Base-by-base conservation (phyloP, 2,329 filamentous ascomycete species). In the Fusarium sarcochroum region DNA sequence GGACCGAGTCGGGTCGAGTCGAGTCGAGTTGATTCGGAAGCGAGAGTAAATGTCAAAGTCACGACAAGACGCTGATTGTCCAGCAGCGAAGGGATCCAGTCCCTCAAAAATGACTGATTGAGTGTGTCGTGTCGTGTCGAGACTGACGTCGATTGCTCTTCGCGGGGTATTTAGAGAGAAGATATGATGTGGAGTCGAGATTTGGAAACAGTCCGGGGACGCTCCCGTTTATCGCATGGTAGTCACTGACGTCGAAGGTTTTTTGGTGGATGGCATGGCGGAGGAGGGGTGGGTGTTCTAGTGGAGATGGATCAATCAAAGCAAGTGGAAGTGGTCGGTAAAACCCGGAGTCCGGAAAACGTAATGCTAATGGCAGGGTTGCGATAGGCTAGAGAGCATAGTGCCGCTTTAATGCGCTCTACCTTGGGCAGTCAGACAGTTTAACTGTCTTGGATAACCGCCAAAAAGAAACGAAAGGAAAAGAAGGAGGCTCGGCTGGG, bases 311-410 rank as follows among this genome's bases (percentile, higher is more conserved):
- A 41, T 41, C 11, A 21, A 41, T 23, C 38, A 21, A 18, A 41
- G 38, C 21, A 15, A 14, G 6, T n/a, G 17, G n/a, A 18, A 20
- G 55, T 21, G 51, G 50, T 66, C 71, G 71, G 67, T 68, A 73
- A 69, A 73, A 73, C 62, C 70, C 71, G 70, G 71, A 54, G 57
- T 61, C 63, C 45, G 64, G 67, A 37, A 30, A 45, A 46, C 46
- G 55, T 53, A 63, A 70, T 73, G 58, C 49, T 75, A 80, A 80
- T 80, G 70, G 75, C 74, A 75, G 76, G 76, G 76, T 73, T 70
- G 50, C 73, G 62, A 80, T 79, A 76, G 77, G 76, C 66, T 64
- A 57, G 46, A 38, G 30, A 10, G 25, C 30, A 48, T 17, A 20
- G 25, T 48, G 58, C 65, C 52, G 69, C 66, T 72, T 70, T 68